Evolutionary conservation across 768 basidiomycete species (phyloP), one percentile per base, ranked within the genome.

Genomic region (Jaapia argillacea): DNA sequence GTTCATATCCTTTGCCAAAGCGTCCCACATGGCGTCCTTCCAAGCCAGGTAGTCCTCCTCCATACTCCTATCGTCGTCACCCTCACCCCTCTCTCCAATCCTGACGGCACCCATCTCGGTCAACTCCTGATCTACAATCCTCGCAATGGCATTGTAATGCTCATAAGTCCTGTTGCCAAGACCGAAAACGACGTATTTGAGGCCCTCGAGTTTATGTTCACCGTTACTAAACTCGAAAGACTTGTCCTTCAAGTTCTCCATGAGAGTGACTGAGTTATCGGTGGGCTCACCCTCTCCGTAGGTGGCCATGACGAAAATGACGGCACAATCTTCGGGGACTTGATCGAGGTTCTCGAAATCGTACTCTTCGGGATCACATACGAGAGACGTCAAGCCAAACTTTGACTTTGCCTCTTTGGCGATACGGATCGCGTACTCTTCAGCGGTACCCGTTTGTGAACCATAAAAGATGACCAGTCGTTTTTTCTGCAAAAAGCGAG

Each of bases 31-130:
- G 52, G 72, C 75, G 57, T 99, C 94, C 63, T 98, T 99, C 94
- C 94, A 99, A 54, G 89, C 92, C 10, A 99, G 77, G 60, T 98
- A 99, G 62, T 99, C 94, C 67, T 99, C 94, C 61, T 99, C 94
- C 93, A 99, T 97, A 58, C 86, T 91, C 71, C 96, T 96, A 65
- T 99, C 96, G 57, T 99, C 94, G 57, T 99, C 96, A 50, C 94
- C 94, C 63, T 98, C 93, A 6, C 94, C 94, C 28, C 84, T 72
- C 58, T 84, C 81, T 35, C 92, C 92, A 26, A 98, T 85, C 42
- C 90, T 79, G 43, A 69, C 60, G 18, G 78, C 96, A 23, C 92
- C 94, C 70, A 91, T 81, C 57, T 81, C 77, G 4, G 74, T 62
- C 46, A 99, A 65, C 23, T 76, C 63, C 2, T 70, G 55, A 54